Conservation (phyloP, 2,329 filamentous ascomycete genomes). For the Fusarium phyllophilum region DNA sequence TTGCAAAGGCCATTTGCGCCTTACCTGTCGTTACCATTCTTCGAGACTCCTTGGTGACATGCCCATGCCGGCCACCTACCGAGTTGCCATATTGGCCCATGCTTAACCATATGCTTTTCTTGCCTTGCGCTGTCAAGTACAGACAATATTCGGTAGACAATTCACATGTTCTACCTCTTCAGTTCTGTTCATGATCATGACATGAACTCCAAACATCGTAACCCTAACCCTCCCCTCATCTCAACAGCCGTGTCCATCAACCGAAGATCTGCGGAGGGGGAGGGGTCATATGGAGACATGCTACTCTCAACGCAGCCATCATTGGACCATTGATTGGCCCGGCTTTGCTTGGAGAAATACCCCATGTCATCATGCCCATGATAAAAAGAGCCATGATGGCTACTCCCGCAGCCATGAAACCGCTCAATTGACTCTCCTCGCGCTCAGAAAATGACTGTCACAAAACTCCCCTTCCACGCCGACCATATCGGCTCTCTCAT, state of each 20-base stretch:
- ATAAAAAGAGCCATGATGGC: conserved; percentile 36
- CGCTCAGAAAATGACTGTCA: conserved; percentile 39
- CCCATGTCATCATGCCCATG: conserved; percentile 35
- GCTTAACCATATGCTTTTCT: not conserved
- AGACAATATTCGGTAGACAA: not conserved
- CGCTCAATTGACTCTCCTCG: conserved; percentile 5
- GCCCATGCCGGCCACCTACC: not conserved
- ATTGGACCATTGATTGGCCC: conserved; percentile 35
- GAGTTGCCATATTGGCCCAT: not conserved
- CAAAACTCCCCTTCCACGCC: conserved; percentile 69
- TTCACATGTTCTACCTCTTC: not conserved
- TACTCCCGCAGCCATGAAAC: not conserved
- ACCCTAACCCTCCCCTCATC: conserved; percentile 25
- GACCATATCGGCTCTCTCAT: conserved; percentile 79
- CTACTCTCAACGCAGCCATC: conserved; percentile 15
- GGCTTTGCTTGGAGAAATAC: conserved; percentile 10
- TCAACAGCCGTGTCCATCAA: conserved; percentile 43
- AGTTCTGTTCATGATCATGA: not conserved
- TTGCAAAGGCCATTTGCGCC: not conserved
- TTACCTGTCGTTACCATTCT: not conserved
- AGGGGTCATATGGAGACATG: conserved; percentile 40
- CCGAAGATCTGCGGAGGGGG: conserved; percentile 42
- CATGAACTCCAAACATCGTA: not conserved
- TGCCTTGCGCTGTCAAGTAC: not conserved
- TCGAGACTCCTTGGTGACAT: not conserved